Percentiles rank a stretch among this genome's conserved stretches.
Evolutionary conservation across 1,284 basidiomycete species (phyloP).

Genomic region (Leccinum huronense): DNA sequence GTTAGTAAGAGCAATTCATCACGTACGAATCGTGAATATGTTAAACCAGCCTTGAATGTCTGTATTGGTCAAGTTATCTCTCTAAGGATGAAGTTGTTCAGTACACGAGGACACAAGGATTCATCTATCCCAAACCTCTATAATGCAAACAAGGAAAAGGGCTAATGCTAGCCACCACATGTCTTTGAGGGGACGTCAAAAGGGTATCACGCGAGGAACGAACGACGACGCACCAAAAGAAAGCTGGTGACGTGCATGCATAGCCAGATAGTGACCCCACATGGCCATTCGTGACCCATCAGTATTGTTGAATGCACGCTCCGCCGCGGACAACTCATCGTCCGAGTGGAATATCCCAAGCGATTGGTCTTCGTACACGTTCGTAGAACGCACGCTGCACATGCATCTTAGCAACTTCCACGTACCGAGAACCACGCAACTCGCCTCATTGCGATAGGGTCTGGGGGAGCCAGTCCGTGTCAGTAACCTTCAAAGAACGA

Average conservation of each 20-base stretch:
- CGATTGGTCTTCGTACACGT: conserved; percentile 93
- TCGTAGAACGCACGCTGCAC: conserved; percentile 87
- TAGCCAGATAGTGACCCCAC: conserved; percentile 75
- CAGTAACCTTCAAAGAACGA: conserved; percentile 8
- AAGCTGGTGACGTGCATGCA: conserved; percentile 83
- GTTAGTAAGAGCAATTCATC: not conserved
- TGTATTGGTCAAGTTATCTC: conserved; percentile 53
- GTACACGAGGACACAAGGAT: not conserved
- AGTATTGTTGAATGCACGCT: conserved; percentile 44
- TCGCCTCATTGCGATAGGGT: conserved; percentile 74
- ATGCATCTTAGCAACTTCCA: conserved; percentile 1
- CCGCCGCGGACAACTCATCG: conserved; percentile 47
- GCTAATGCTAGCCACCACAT: conserved; percentile 89
- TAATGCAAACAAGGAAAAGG: conserved; percentile 81
- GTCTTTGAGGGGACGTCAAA: conserved; percentile 45
- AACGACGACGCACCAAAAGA: conserved; percentile 65
- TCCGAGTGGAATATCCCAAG: conserved; percentile 70
- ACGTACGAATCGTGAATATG: conserved; percentile 71
- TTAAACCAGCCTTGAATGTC: conserved; percentile 67
- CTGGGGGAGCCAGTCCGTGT: conserved; percentile 33
- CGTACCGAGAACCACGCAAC: conserved; percentile 3
- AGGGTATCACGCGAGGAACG: not conserved
- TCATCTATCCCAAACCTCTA: conserved; percentile 58
- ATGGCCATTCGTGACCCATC: conserved; percentile 53
- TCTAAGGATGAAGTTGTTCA: conserved; percentile 39